Evolutionary conservation across 257 asterid genomes (phyloP).

Genomic region (Ilex asprella): DNA sequence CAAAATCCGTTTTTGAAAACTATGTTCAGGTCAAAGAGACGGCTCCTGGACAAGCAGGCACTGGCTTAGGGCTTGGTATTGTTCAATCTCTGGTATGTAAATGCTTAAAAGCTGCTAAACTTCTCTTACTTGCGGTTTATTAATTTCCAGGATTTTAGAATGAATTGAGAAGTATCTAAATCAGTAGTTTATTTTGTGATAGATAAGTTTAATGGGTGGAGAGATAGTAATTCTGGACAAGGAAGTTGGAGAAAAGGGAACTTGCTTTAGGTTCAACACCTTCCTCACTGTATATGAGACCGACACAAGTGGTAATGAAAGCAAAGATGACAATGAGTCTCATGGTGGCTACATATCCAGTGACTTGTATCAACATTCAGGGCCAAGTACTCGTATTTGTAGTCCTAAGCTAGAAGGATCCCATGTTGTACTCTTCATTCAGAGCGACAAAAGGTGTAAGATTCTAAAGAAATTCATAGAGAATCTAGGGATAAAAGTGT

Average conservation of each 20-base stretch:
- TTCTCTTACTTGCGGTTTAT: not conserved
- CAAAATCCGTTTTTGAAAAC: conserved; percentile 60
- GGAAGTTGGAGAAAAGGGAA: conserved; percentile 47
- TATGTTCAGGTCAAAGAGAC: conserved; percentile 70
- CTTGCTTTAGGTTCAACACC: conserved; percentile 48
- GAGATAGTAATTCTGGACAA: conserved; percentile 58
- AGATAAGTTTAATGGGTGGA: conserved; percentile 81
- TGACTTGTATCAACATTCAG: conserved; percentile 19
- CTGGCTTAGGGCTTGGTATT: conserved; percentile 81
- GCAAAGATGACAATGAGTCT: conserved; percentile 24
- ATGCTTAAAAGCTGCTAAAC: not conserved
- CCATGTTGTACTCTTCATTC: conserved; percentile 47
- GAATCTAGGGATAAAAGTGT: conserved; percentile 45
- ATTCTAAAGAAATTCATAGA: conserved; percentile 39
- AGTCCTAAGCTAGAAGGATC: conserved; percentile 41
- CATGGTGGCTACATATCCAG: conserved; percentile 6
- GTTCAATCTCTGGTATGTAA: conserved; percentile 69
- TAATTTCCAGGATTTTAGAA: no score
- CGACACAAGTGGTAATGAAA: not conserved
- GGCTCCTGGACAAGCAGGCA: conserved; percentile 45
- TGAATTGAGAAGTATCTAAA: not conserved
- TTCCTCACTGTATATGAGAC: conserved; percentile 16
- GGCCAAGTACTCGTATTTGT: conserved; percentile 13
- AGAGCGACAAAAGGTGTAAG: conserved; percentile 35
- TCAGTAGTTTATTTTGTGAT: not conserved